Evolutionary conservation across 768 basidiomycete species (phyloP), one percentile per base, ranked within the genome.

Genomic region (Pleurotus citrinopileatus): DNA sequence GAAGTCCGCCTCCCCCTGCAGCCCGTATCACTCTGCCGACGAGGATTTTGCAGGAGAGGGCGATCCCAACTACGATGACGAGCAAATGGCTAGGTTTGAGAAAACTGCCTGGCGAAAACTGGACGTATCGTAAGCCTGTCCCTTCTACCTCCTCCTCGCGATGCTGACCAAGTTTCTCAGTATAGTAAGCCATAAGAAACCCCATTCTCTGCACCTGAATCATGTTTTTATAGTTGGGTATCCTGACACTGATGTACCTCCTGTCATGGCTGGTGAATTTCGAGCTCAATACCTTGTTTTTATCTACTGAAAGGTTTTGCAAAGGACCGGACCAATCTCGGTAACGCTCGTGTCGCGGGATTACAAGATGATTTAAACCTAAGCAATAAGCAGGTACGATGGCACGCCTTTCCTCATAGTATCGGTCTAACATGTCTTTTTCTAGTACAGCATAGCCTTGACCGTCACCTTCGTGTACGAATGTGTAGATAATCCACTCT

Each of bases 321-420:
- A 17, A 27, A 79, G 78, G 79, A 80, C 58, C 73, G 81, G 52
- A 79, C 75, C 13, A 83, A 84, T 59, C 68, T 84, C 32, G 76
- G 75, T 22, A 85, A 84, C 55, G 84, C 83, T 42, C 73, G 77
- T 15, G 73, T 84, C 5, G 84, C 83, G 9, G 84, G 84, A 6
- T 63, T 87, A 57, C 80, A 84, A 60, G 74, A 64, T n/a, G 74
- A 81, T 43, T 61, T 87, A 45, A 67, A 74, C 37, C 72, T 85
- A 69, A 71, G 74, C 13, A 70, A 77, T 44, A 63, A 73, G 8
- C 68, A 57, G 32, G 46, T 48, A 42, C 2, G 19, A 3, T n/a
- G 15, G 8, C 7, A n/a, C n/a, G n/a, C n/a, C 40, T 28, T 27
- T 7, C 28, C 28, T 19, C 26, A 0, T 10, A 9, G n/a, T 12